These are phyloP conservation scores for Scopulariopsis brevicaulis DNA, from an alignment of 2,329 filamentous ascomycete species.

Conservation along the genomic window DNA sequence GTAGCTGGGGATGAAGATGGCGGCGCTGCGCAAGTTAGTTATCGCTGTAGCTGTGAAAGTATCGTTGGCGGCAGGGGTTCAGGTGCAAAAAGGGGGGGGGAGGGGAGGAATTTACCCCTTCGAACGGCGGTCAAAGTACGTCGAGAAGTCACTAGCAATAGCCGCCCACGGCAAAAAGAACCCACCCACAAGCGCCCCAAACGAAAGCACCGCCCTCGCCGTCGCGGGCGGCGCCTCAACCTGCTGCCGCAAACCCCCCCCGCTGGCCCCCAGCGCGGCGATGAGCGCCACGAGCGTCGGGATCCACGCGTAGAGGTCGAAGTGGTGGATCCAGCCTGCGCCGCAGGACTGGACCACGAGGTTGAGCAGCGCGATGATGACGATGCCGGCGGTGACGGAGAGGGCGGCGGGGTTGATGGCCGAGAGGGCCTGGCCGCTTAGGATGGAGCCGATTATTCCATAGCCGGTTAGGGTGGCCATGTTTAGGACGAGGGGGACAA, in stretches of 20 bases:
- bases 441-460: constrained; percentile 32
- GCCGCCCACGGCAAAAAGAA: constrained; percentile 29
- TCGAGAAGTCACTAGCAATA: constrained; percentile 26
- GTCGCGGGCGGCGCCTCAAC: constrained; percentile 13
- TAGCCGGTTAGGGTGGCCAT: constrained; percentile 35
- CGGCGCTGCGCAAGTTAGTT: background rate
- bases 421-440: constrained; percentile 29
- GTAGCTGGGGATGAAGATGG: constrained; percentile 4
- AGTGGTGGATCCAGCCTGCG: constrained; percentile 28
- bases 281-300: constrained; percentile 25
- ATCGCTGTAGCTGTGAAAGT: too few relatives aligned
- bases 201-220: constrained; percentile 14
- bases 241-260: constrained; percentile 24
- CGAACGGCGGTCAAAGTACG: constrained; percentile 17
- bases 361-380: constrained; percentile 30
- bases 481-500: constrained; percentile 24
- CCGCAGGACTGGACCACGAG: constrained; percentile 36
- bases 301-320: constrained; percentile 35
- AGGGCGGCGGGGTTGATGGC: constrained; percentile 23
- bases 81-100: background rate
- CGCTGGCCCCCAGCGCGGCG: constrained; percentile 26
- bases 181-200: constrained; percentile 27
- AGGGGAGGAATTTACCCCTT: background rate
- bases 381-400: constrained; percentile 32
- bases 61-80: background rate